These are phyloP conservation scores for Candida wancherniae DNA, from an alignment of 805 yeast genomes.

Conservation along the genomic window DNA sequence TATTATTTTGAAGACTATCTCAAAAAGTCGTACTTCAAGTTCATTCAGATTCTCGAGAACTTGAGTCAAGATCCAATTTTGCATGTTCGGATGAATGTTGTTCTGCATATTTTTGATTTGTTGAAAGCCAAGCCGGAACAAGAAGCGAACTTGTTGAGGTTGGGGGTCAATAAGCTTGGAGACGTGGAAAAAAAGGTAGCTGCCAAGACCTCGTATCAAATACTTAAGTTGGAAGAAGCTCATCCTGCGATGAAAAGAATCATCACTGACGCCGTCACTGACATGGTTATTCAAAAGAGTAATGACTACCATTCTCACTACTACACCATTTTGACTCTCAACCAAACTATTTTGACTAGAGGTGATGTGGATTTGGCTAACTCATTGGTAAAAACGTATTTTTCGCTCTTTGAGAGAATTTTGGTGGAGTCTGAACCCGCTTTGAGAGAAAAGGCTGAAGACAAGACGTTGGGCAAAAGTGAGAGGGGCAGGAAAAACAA, in stretches of 20 bases:
- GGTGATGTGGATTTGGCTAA: slow-evolving; percentile 81
- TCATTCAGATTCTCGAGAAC: slow-evolving; percentile 71
- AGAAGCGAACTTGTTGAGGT: slow-evolving; percentile 81
- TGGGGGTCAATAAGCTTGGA: slow-evolving; percentile 92
- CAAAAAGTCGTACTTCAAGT: slow-evolving; percentile 68
- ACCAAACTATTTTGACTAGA: slow-evolving; percentile 84
- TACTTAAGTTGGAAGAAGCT: slow-evolving; percentile 75
- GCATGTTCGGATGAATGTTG: slow-evolving; percentile 75
- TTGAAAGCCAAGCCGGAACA: slow-evolving; percentile 90
- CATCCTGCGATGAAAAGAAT: slow-evolving; percentile 95
- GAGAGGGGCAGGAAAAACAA: slow-evolving; percentile 51
- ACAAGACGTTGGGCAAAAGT: slow-evolving; percentile 45
- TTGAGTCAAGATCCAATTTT: slow-evolving; percentile 88
- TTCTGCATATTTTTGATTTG: slow-evolving; percentile 73
- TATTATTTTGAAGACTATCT: slow-evolving; percentile 88
- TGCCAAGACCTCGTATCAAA: slow-evolving; percentile 77
- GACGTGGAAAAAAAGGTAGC: slow-evolving; percentile 88
- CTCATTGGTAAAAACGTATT: slow-evolving; percentile 74
- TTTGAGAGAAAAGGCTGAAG: slow-evolving; percentile 35
- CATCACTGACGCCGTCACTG: slow-evolving; percentile 73
- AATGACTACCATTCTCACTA: slow-evolving; percentile 86
- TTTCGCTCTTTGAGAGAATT: slow-evolving; percentile 79
- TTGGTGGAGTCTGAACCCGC: slow-evolving; percentile 61
- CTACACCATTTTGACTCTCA: slow-evolving; percentile 81
- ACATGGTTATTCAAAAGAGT: slow-evolving; percentile 66